A percentile compares a stretch with the other conserved stretches of the same genome.
phyloP scores from a whole-genome alignment of 768 basidiomycete species.

The Glaciozyma antarctica region DNA sequence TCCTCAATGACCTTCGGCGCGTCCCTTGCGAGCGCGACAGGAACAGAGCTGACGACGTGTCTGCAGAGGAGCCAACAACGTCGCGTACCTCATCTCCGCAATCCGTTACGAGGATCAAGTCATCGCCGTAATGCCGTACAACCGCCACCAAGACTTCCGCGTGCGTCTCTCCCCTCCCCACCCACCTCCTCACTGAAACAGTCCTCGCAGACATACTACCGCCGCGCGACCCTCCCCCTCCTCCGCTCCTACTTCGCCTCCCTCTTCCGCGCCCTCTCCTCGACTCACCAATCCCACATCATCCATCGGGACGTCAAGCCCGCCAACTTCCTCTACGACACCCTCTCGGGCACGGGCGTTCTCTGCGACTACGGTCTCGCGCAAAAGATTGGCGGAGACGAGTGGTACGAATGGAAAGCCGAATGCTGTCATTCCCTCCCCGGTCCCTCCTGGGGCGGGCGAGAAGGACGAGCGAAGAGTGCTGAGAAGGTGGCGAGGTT shows the following conservation, averaged over 20 bases:
- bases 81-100: constrained; percentile 87
- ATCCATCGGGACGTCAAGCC: constrained; percentile 98
- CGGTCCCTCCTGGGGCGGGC: constrained; percentile 30
- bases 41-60: not conserved
- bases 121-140: constrained; percentile 87
- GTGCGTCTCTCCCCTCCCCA: constrained; percentile 46
- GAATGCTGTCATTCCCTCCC: constrained; percentile 70
- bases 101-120: constrained; percentile 86
- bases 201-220: constrained; percentile 58
- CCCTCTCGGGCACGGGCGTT: constrained; percentile 67
- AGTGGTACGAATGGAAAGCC: constrained; percentile 36
- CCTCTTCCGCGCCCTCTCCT: constrained; percentile 78
- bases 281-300: constrained; percentile 73
- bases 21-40: constrained; percentile 6
- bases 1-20: constrained; percentile 60
- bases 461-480: not conserved
- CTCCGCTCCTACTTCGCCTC: constrained; percentile 82
- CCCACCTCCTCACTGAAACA: no score
- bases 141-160: constrained; percentile 82
- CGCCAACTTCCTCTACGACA: constrained; percentile 91
- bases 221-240: constrained; percentile 58
- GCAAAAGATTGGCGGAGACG: constrained; percentile 42
- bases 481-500: not conserved
- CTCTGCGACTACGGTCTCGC: constrained; percentile 94
- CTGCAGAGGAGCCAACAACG: constrained; percentile 68